phyloP scores from a whole-genome alignment of 371 early-diverging fungal species.

The Actinomortierella ambigua region DNA sequence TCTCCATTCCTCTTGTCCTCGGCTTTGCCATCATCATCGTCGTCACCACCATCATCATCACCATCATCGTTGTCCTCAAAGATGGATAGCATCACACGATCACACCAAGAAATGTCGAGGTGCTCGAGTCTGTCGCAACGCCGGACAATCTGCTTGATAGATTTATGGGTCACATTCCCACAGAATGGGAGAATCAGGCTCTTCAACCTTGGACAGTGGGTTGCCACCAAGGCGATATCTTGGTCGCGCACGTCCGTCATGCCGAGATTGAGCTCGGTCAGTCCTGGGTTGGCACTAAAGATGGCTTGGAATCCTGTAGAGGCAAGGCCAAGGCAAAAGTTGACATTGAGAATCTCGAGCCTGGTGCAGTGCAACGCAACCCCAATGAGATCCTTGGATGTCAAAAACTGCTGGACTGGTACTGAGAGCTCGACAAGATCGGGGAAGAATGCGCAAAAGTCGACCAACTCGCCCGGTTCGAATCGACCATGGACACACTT shows the following conservation, averaged over 20 bases:
- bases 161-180: constrained; percentile 14
- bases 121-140: constrained; percentile 17
- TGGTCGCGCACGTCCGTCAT: constrained; percentile 20
- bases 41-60: no score
- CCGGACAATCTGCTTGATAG: constrained; percentile 16
- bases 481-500: constrained; percentile 29
- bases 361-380: constrained; percentile 14
- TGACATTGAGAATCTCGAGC: constrained; percentile 26
- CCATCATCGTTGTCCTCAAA: constrained; percentile 8
- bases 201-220: constrained; percentile 21
- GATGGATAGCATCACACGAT: constrained; percentile 17
- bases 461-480: constrained; percentile 28
- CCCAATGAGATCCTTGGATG: constrained; percentile 21
- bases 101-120: constrained; percentile 31
- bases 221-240: constrained; percentile 23
- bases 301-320: constrained; percentile 25
- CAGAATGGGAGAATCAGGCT: constrained; percentile 34
- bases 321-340: constrained; percentile 25
- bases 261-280: constrained; percentile 23
- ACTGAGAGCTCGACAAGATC: constrained; percentile 25
- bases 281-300: constrained; percentile 8
- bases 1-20: no score
- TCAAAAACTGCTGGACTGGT: constrained; percentile 18
- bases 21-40: no score
- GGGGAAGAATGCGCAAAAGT: constrained; percentile 18